Evolutionary conservation across 331 rosid genomes (phyloP), one percentile per base, ranked within the genome.

Genomic region (Stylosanthes scabra): DNA sequence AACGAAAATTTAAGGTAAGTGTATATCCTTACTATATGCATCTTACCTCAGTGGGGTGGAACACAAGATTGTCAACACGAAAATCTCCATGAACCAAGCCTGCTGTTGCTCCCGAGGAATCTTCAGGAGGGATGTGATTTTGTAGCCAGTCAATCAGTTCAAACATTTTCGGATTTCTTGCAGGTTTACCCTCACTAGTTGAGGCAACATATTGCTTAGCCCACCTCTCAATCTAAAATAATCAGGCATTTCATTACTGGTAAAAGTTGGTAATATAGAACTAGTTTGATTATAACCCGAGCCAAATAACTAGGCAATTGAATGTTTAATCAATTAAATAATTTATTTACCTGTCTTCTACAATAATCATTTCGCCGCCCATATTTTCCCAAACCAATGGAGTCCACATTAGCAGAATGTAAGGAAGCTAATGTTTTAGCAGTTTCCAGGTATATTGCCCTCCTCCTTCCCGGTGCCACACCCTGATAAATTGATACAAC

Each of bases 41-140:
- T 68, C 85, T 74, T 70, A 94, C 99, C 97, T 91, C 96, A 67
- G 72, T 73, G 61, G 96, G 96, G 81, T 94, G 97, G 80, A 91
- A 94, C 69, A 94, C 91, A 45, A 94, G 92, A 77, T 94, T 91
- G 82, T 91, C 99, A 39, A 94, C 63, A 72, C 97, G 97, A 82
- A 91, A 94, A 82, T 91, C 99, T 80, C 99, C 99, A 86, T 94
- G 97, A 77, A 94, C 99, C 59, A 94, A 67, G 63, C 99, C 99
- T 1, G 86, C 85, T 27, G 86, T 71, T 70, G 76, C 82, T 68
- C 87, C 93, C 10, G 93, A 87, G 54, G 93, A 84, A 84, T 91
- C 99, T 86, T 90, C 97, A 28, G 80, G 71, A 66, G 99, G 97
- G 74, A 94, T 86, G n/a, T 91, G 78, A 58, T 68, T 78, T 65